Base-by-base conservation (phyloP, 2,329 filamentous ascomycete genomes). In the Gaeumannomyces sp. region DNA sequence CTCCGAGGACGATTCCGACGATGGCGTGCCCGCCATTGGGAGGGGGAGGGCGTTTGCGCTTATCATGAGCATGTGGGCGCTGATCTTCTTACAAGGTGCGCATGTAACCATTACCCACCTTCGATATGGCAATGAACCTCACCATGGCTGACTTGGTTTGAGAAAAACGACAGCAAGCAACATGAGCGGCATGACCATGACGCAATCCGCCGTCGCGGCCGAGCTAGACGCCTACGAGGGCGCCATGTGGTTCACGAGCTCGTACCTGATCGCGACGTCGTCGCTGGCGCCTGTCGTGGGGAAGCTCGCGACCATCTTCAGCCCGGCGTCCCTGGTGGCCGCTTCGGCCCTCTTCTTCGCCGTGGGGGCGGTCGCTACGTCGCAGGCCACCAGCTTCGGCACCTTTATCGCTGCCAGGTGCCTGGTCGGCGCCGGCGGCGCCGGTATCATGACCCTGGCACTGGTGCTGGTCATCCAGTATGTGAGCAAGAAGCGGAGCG, bases 181-280 rank as follows among this genome's bases (percentile, higher is more conserved):
- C 72, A 91, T 93, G 76, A 91, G 88, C 16, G 87, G 92, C 69
- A 88, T 96, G 72, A 91, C 90, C 7, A 93, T 92, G 65, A 90
- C 89, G 1, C 92, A 95, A 76, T 91, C 88, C 10, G 81, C 81
- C 62, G 91, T 96, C 68, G 91, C 91, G 2, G 83, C 83, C 10
- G 91, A 94, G 68, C 80, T 96, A 2, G 81, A 91, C 75, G 85
- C 90, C 1, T 93, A 92, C 71, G 86, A 88, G 65, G 79, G 86
- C 64, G 87, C 87, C 50, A 90, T 86, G 74, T 96, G 91, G 91
- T 92, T 95, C 73, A 92, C 89, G 10, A 91, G 89, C 38, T 82
- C 89, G 2, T 96, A 92, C 73, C 80, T 95, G 61, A 81, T 85
- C 67, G 74, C 78, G 69, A 80, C 81, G 83, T 91, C 83, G 33